These are phyloP conservation scores for Primulina huaijiensis DNA, from an alignment of 257 asterid genomes.

Conservation along the genomic window DNA sequence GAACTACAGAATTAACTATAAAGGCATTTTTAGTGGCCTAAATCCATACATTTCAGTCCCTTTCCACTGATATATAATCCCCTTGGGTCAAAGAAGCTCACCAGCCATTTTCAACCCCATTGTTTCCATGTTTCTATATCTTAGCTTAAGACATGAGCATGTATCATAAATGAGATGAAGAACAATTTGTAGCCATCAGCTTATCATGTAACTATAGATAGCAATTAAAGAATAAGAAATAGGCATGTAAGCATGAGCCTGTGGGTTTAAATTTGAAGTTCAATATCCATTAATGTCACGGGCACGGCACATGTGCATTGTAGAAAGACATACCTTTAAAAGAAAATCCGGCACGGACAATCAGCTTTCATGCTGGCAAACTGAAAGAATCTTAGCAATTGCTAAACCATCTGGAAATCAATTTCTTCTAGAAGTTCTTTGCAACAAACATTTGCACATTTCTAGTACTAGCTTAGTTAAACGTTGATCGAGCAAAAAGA, in stretches of 20 bases:
- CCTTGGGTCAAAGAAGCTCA: not conserved
- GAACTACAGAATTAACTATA: not conserved
- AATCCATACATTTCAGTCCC: not conserved
- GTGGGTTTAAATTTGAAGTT: not conserved
- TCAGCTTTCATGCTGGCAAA: too few relatives aligned
- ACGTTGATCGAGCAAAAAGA: too few relatives aligned
- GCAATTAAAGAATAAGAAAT: not conserved
- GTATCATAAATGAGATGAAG: slow-evolving; percentile 5
- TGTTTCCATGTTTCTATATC: not conserved
- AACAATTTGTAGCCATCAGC: slow-evolving; percentile 7
- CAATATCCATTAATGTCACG: not conserved
- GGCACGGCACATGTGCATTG: too few relatives aligned
- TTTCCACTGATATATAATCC: not conserved
- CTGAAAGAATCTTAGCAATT: too few relatives aligned
- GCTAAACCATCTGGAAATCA: not conserved
- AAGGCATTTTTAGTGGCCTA: slow-evolving; percentile 4
- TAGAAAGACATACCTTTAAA: too few relatives aligned
- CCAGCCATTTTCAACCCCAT: not conserved
- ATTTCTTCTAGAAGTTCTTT: too few relatives aligned
- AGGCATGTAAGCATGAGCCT: too few relatives aligned
- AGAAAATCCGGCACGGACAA: too few relatives aligned
- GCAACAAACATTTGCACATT: too few relatives aligned
- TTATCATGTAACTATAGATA: not conserved
- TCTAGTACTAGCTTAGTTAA: too few relatives aligned
- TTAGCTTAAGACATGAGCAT: slow-evolving; percentile 6